Evolutionary conservation across 2,329 filamentous ascomycete species (phyloP).

Genomic region (Kalmusia sp.): DNA sequence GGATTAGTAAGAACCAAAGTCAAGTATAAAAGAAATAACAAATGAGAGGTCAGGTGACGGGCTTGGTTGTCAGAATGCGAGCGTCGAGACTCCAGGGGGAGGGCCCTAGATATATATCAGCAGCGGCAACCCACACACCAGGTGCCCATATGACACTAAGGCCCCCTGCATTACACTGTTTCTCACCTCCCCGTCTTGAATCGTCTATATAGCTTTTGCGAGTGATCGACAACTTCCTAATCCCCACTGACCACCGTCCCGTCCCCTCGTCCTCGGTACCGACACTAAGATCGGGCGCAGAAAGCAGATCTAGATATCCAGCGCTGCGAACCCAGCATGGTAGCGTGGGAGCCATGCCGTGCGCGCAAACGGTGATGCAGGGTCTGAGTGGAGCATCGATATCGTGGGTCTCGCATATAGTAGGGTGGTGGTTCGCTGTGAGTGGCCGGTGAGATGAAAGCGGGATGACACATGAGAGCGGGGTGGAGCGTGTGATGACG

Average conservation of each 20-base stretch:
- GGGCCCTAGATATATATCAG: neutral
- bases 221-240: neutral
- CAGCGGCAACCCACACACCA: neutral
- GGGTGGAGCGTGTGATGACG: neutral
- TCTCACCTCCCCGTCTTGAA: neutral
- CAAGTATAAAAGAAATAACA: too few relatives aligned
- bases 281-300: neutral
- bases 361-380: neutral
- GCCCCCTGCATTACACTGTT: constrained; percentile 5
- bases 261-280: constrained; percentile 9
- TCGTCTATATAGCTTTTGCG: constrained; percentile 8
- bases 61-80: too few relatives aligned
- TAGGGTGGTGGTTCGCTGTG: constrained; percentile 5
- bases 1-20: too few relatives aligned
- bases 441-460: neutral
- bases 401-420: neutral
- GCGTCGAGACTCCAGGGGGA: neutral
- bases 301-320: neutral
- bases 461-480: neutral
- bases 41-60: too few relatives aligned
- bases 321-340: neutral
- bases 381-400: constrained; percentile 2
- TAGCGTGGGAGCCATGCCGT: neutral
- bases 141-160: neutral
- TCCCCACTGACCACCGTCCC: neutral